Conservation (phyloP, 2,329 filamentous ascomycete species). For the Aspergillus phoenicis region DNA sequence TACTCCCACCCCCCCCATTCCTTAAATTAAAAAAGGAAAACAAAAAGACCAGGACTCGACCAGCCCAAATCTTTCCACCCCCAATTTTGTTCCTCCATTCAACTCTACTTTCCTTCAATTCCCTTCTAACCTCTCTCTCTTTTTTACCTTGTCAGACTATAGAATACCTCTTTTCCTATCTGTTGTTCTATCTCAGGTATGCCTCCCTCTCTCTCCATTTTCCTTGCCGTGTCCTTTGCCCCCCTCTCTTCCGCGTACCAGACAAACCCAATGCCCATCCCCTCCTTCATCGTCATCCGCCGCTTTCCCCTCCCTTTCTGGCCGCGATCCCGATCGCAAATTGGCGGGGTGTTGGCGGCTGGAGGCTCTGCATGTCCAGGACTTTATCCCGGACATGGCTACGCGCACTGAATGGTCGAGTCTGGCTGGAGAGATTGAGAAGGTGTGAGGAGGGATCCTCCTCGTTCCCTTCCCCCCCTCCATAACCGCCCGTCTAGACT, state of each 20-base stretch:
- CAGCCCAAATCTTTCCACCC: neutral
- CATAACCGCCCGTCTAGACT: conserved; percentile 17
- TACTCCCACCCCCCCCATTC: conserved; percentile 7
- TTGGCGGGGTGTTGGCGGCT: neutral
- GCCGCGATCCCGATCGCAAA: conserved; percentile 4
- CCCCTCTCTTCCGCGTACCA: conserved; percentile 16
- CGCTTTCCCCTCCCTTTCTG: conserved; percentile 1
- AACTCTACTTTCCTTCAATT: conserved; percentile 15
- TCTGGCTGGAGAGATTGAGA: neutral
- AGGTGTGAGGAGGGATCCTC: too few species aligned
- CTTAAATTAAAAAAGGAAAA: conserved; percentile 7
- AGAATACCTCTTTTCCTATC: conserved; percentile 16
- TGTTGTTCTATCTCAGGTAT: conserved; percentile 28
- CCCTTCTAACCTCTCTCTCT: conserved; percentile 15
- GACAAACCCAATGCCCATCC: conserved; percentile 14
- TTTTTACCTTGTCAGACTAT: conserved; percentile 12
- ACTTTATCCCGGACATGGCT: neutral
- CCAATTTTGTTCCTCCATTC: neutral
- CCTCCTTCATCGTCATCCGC: conserved; percentile 9
- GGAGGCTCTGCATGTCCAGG: conserved; percentile 5
- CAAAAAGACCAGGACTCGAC: neutral
- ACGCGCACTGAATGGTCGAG: conserved; percentile 16
- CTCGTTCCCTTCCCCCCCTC: conserved; percentile 1
- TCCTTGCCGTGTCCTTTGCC: conserved; percentile 20
- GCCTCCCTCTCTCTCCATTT: conserved; percentile 13